A percentile compares a stretch with the other conserved stretches of the same genome.
phyloP scores from a whole-genome alignment of 2,329 filamentous ascomycete genomes.

The Claviceps maximensis region DNA sequence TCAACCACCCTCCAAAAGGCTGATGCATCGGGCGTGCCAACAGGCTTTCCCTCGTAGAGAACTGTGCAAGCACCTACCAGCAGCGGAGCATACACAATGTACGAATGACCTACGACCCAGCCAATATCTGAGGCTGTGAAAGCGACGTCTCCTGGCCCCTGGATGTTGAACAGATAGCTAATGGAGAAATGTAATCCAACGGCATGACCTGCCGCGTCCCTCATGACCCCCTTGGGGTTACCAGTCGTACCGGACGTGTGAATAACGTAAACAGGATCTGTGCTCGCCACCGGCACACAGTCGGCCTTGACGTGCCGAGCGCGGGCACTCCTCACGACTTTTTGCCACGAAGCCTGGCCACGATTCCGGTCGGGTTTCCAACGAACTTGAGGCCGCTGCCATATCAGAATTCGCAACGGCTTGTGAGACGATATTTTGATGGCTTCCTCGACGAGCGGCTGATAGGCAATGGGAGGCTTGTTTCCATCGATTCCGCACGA shows the following conservation, averaged over 20 bases:
- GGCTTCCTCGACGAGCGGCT: conserved; percentile 62
- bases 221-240: conserved; percentile 67
- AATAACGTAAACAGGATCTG: conserved; percentile 77
- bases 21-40: conserved; percentile 77
- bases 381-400: conserved; percentile 65
- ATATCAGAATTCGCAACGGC: conserved; percentile 60
- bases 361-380: conserved; percentile 58
- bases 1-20: conserved; percentile 81
- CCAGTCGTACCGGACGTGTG: conserved; percentile 81
- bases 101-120: conserved; percentile 60
- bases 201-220: conserved; percentile 75
- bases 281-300: conserved; percentile 65
- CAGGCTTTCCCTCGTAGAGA: conserved; percentile 85
- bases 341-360: conserved; percentile 70
- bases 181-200: conserved; percentile 76
- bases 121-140: conserved; percentile 76
- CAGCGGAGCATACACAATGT: conserved; percentile 81
- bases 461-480: conserved; percentile 69
- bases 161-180: conserved; percentile 68
- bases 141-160: conserved; percentile 65
- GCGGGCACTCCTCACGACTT: conserved; percentile 56
- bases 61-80: conserved; percentile 76
- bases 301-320: conserved; percentile 54
- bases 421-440: conserved; percentile 55
- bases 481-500: conserved; percentile 84